Evolutionary conservation across 495 filamentous ascomycete genomes (phyloP).

Genomic region (Pseudoneurospora amorphoporcata): DNA sequence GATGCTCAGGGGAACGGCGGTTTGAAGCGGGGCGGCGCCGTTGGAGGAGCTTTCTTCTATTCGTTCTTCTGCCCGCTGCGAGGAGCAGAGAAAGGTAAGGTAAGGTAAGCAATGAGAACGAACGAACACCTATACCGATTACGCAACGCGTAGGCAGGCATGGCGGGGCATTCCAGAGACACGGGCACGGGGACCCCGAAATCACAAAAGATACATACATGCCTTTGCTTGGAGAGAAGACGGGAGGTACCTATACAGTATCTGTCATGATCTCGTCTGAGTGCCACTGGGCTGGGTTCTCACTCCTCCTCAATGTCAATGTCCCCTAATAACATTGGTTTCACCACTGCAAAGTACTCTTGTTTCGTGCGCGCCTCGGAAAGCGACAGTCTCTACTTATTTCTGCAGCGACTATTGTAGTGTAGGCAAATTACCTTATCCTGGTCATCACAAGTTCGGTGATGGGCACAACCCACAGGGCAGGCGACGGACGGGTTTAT

Average conservation of each 20-base stretch:
- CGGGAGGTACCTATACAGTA: background rate
- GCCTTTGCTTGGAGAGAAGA: background rate
- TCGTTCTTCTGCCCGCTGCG: background rate
- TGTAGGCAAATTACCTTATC: background rate
- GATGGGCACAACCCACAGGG: background rate
- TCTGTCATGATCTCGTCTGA: background rate
- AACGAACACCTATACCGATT: background rate
- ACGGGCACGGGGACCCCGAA: background rate
- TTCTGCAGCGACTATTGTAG: conserved; percentile 2
- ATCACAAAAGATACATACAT: background rate
- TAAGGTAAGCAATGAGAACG: background rate
- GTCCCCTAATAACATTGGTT: conserved; percentile 7
- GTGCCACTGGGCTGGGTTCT: background rate
- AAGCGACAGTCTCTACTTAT: conserved; percentile 11
- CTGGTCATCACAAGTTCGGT: background rate
- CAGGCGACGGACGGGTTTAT: background rate
- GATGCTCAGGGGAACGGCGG: background rate
- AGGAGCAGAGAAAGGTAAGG: background rate
- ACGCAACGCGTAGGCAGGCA: background rate
- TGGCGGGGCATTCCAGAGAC: background rate
- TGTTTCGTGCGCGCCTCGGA: conserved; percentile 14
- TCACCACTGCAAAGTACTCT: conserved; percentile 15
- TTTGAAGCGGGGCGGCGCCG: background rate
- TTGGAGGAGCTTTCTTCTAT: background rate
- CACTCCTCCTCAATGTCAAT: background rate